Base-by-base conservation (phyloP, 2,329 filamentous ascomycete genomes). In the Fusarium subtropicale region DNA sequence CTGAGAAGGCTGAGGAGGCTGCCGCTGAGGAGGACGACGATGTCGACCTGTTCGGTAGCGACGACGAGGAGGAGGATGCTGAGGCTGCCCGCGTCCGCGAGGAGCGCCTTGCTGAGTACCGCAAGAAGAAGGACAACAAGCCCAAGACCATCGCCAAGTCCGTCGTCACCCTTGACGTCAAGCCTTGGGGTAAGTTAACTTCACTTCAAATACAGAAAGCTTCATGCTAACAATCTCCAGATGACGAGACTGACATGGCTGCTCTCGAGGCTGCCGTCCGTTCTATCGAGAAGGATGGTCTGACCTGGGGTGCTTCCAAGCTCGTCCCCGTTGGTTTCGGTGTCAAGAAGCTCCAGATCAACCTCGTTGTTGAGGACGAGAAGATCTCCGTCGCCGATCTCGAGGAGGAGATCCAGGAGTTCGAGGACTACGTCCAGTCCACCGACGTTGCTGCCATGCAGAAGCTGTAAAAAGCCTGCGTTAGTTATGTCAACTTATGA, bases 291-390 rank as follows among this genome's bases (percentile, higher is more conserved):
- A 90, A 92, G 87, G 95, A 98, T 51, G 96, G 96, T 85, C 92
- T 99, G 69, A 90, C 97, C 71, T 99, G 96, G 96, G 95, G 95
- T 90, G 90, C 87, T 72, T 94, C 92, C 81, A 92, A 96, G 87
- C 86, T 97, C 72, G 91, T 97, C 54, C 82, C 94, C 73, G 91
- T 99, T 77, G 95, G 94, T 78, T 99, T 93, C 88, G 96, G 96
- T 87, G 97, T 99, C 87, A 96, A 92, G 88, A 98, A 98, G 90
- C 90, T 99, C 71, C 95, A 98, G 89, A 97, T 99, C 87, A 98
- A 93, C 91, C 84, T 98, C 75, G 94, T 98, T 76, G 86, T 98
- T 72, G 96, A 98, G 87, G 96, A 99, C 81, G 95, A 98, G 74
- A 97, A 97, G 89, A 82, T 99, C 79, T 94, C 92, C 74, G 81